phyloP scores from a whole-genome alignment of 164 flowering plant genomes.

The Euptelea pleiosperma region DNA sequence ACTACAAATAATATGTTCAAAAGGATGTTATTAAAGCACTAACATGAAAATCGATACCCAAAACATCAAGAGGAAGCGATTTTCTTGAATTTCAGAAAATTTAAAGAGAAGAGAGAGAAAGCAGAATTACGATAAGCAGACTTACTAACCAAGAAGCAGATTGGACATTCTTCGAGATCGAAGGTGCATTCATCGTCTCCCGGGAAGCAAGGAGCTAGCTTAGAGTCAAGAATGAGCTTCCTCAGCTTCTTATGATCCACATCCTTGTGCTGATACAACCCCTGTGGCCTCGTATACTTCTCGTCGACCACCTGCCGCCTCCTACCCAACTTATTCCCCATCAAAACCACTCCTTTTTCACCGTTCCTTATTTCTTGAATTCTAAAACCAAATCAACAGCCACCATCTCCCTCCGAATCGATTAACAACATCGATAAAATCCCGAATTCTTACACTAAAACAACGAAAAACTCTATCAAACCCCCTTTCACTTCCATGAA shows the following conservation, averaged over 20 bases:
- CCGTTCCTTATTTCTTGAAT: neutral
- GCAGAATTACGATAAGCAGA: neutral
- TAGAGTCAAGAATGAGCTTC: slow-evolving; percentile 88
- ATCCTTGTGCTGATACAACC: slow-evolving; percentile 75
- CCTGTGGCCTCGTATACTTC: slow-evolving; percentile 87
- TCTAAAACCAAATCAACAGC: neutral
- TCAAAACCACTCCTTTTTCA: slow-evolving; percentile 15
- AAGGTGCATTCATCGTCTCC: slow-evolving; percentile 69
- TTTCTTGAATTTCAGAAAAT: neutral
- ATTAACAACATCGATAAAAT: too few relatives aligned
- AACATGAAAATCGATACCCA: neutral
- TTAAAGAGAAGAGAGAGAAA: neutral
- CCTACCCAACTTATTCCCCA: slow-evolving; percentile 94
- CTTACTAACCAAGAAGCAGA: slow-evolving; percentile 86
- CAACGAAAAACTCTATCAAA: too few relatives aligned
- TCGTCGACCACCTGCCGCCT: slow-evolving; percentile 86
- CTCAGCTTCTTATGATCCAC: slow-evolving; percentile 94
- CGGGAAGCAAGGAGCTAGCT: slow-evolving; percentile 93
- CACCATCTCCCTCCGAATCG: too few relatives aligned
- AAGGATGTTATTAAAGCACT: slow-evolving; percentile 3
- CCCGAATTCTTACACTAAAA: too few relatives aligned
- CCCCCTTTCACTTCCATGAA: too few relatives aligned
- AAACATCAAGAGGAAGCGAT: neutral
- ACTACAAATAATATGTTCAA: slow-evolving; percentile 36
- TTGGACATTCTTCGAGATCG: slow-evolving; percentile 93